These are phyloP conservation scores for Dysphania ambrosioides DNA, from an alignment of 148 eudicot species.

Conservation along the genomic window DNA sequence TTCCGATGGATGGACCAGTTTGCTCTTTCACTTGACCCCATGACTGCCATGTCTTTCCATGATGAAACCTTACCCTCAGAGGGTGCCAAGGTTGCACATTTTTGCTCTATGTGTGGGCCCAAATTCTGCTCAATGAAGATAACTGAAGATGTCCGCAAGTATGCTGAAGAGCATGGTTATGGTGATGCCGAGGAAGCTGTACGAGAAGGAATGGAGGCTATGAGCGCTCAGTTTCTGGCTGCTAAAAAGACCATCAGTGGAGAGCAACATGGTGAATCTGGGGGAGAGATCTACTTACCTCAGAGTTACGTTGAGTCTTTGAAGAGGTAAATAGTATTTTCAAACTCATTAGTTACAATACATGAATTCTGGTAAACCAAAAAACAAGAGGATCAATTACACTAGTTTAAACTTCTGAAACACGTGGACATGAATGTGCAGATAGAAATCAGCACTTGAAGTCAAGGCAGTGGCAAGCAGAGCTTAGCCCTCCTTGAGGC, in stretches of 20 bases:
- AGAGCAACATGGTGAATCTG: slow-evolving; percentile 94
- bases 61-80: slow-evolving; percentile 93
- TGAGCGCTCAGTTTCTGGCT: slow-evolving; percentile 91
- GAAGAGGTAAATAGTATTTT: slow-evolving; percentile 30
- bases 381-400: neutral
- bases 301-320: slow-evolving; percentile 59
- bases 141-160: slow-evolving; percentile 91
- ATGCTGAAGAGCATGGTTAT: slow-evolving; percentile 97
- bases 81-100: slow-evolving; percentile 97
- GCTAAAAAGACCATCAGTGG: slow-evolving; percentile 94
- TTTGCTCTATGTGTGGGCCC: slow-evolving; percentile 99
- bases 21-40: slow-evolving; percentile 87
- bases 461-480: slow-evolving; percentile 22
- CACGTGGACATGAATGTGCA: slow-evolving; percentile 6
- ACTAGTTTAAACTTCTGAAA: neutral
- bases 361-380: neutral
- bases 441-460: slow-evolving; percentile 26
- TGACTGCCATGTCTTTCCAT: slow-evolving; percentile 96
- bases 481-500: slow-evolving; percentile 24
- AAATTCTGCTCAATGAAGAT: slow-evolving; percentile 99
- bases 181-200: slow-evolving; percentile 94
- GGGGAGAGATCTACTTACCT: slow-evolving; percentile 97
- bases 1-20: slow-evolving; percentile 99
- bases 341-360: neutral
- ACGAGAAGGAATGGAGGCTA: slow-evolving; percentile 82